phyloP scores from a whole-genome alignment of 257 asterid genomes.

The Nicotiana attenuata region DNA sequence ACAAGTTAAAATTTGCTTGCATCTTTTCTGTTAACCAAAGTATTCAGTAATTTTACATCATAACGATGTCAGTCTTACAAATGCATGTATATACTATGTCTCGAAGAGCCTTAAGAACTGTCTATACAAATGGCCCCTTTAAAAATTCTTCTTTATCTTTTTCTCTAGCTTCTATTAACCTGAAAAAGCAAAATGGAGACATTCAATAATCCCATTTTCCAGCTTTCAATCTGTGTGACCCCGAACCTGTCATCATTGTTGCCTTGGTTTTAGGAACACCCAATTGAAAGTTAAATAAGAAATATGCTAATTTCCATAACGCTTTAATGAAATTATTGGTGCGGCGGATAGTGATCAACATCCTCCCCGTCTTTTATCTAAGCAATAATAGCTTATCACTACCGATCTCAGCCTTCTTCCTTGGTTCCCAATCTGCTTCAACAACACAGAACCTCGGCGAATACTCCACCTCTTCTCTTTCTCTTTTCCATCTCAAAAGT shows the following conservation, averaged over 20 bases:
- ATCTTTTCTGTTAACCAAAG: no score
- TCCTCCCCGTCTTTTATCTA: not conserved
- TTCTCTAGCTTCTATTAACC: not conserved
- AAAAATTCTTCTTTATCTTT: not conserved
- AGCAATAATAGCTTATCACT: not conserved
- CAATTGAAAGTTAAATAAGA: not conserved
- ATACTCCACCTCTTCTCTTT: not conserved
- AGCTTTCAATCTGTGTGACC: not conserved
- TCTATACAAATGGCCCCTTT: not conserved
- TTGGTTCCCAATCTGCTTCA: not conserved
- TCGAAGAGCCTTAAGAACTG: not conserved
- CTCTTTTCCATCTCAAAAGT: not conserved
- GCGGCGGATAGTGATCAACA: not conserved
- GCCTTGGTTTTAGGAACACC: not conserved
- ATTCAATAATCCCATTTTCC: not conserved
- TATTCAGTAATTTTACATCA: no score
- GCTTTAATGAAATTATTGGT: not conserved
- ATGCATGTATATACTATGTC: not conserved
- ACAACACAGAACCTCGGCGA: not conserved
- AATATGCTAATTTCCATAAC: not conserved
- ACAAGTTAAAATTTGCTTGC: no score
- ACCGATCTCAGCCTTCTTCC: not conserved
- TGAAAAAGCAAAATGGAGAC: not conserved
- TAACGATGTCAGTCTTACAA: not conserved
- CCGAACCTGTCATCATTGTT: not conserved